A percentile compares a stretch with the other conserved stretches of the same genome.
Evolutionary conservation across 208 protist species (phyloP).

Genomic region (Leishmania mexicana): DNA sequence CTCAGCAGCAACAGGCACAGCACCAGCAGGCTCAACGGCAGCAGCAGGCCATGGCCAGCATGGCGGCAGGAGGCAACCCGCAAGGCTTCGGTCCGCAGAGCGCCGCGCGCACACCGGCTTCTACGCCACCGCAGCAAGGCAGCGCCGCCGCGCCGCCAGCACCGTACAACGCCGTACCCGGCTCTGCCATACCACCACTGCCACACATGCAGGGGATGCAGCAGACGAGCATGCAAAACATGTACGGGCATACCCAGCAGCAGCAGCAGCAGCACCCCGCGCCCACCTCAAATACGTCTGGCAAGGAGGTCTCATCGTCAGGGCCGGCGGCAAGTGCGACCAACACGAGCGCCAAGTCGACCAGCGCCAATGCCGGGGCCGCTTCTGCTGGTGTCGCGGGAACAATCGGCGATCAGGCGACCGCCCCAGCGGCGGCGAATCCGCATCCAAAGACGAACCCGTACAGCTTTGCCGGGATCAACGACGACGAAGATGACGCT

Average conservation of each 20-base stretch:
- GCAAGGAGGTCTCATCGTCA: not conserved
- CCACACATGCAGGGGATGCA: not conserved
- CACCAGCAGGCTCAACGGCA: slow-evolving; percentile 12
- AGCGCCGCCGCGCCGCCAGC: slow-evolving; percentile 19
- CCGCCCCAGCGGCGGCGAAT: not conserved
- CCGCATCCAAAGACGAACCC: not conserved
- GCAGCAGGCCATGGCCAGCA: slow-evolving; percentile 4
- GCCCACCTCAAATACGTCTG: not conserved
- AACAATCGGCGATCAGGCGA: not conserved
- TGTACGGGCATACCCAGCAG: not conserved
- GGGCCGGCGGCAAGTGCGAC: not conserved
- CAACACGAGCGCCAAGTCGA: not conserved
- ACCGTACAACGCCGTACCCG: slow-evolving; percentile 3
- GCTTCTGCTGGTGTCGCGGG: not conserved
- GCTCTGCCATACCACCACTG: not conserved
- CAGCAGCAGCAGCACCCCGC: slow-evolving; percentile 9
- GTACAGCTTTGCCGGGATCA: slow-evolving; percentile 20
- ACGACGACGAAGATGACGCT: slow-evolving; percentile 40
- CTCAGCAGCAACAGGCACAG: slow-evolving; percentile 33
- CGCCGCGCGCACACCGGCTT: slow-evolving; percentile 12
- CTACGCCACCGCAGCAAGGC: slow-evolving; percentile 29
- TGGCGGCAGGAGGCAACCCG: slow-evolving; percentile 3
- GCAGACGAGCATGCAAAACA: not conserved
- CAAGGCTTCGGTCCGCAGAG: slow-evolving; percentile 3
- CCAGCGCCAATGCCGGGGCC: not conserved